Percentiles rank a stretch among this genome's conserved stretches.
These are phyloP conservation scores for Trypanosoma rangeli DNA, from an alignment of 208 protist genomes.

Conservation along the genomic window DNA sequence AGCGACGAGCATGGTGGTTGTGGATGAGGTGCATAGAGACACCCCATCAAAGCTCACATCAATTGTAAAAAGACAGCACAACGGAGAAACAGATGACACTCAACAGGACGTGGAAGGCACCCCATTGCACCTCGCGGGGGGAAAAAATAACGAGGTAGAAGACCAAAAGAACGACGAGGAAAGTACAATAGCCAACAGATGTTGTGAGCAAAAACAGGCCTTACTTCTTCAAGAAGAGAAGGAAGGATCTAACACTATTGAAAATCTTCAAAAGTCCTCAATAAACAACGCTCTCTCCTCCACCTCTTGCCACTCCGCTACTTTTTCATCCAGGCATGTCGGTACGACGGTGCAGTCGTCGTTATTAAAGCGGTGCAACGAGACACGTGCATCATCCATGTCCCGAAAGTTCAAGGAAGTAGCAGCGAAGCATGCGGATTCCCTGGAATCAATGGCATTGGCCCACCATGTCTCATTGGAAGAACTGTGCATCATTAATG, in stretches of 20 bases:
- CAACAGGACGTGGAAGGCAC: background rate
- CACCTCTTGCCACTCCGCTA: background rate
- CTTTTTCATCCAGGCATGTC: background rate
- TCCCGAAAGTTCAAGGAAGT: background rate
- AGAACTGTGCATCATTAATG: slow-evolving; percentile 1
- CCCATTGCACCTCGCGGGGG: background rate
- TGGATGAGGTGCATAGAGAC: background rate
- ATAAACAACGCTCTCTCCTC: background rate
- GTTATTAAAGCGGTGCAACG: background rate
- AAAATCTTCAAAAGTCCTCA: background rate
- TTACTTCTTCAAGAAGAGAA: background rate
- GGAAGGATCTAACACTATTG: background rate
- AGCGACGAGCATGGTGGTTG: background rate
- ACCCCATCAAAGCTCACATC: background rate
- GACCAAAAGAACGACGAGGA: background rate
- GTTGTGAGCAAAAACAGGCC: background rate
- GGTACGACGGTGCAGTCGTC: background rate
- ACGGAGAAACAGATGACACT: background rate
- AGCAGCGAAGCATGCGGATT: background rate
- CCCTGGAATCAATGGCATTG: slow-evolving; percentile 8
- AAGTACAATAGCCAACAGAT: background rate
- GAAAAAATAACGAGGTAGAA: background rate
- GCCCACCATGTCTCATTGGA: background rate
- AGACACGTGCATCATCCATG: background rate
- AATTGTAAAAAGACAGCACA: background rate